A percentile compares a stretch with the other conserved stretches of the same genome.
These are phyloP conservation scores for Xylaria curta DNA, from an alignment of 495 filamentous ascomycete genomes.

Conservation along the genomic window DNA sequence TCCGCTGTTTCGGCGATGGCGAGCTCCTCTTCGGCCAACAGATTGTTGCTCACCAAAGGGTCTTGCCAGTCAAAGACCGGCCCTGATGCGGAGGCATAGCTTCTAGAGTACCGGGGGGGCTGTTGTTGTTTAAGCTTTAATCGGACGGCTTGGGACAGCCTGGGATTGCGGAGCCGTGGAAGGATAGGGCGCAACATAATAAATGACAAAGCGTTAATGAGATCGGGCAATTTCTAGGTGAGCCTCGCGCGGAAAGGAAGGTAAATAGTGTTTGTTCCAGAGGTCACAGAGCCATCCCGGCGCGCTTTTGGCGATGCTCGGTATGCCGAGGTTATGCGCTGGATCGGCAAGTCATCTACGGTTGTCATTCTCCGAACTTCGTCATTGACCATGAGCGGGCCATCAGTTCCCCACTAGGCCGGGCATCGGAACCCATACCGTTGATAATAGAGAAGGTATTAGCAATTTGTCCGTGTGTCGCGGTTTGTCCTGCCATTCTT, in stretches of 20 bases:
- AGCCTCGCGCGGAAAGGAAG: background rate
- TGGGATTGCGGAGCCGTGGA: slow-evolving; percentile 24
- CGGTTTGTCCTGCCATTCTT: background rate
- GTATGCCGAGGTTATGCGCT: slow-evolving; percentile 20
- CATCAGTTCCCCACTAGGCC: background rate
- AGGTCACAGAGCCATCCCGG: background rate
- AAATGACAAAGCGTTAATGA: background rate
- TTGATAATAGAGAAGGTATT: background rate
- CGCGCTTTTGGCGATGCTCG: background rate
- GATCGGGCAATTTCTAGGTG: background rate
- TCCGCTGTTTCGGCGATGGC: slow-evolving; percentile 88
- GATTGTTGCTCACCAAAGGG: slow-evolving; percentile 73
- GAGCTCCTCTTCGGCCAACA: slow-evolving; percentile 87
- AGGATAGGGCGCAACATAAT: slow-evolving; percentile 37
- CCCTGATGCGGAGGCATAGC: slow-evolving; percentile 45
- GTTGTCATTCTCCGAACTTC: slow-evolving; percentile 23
- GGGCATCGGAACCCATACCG: background rate
- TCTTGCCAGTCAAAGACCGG: slow-evolving; percentile 89
- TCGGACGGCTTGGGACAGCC: slow-evolving; percentile 16
- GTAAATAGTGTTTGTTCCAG: background rate
- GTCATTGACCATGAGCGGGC: background rate
- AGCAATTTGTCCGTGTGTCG: background rate
- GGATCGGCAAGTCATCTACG: background rate
- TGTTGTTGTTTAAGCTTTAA: slow-evolving; percentile 18
- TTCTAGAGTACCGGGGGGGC: slow-evolving; percentile 28